Evolutionary conservation across 1,284 basidiomycete species (phyloP).

Genomic region (Puccinia polysora): DNA sequence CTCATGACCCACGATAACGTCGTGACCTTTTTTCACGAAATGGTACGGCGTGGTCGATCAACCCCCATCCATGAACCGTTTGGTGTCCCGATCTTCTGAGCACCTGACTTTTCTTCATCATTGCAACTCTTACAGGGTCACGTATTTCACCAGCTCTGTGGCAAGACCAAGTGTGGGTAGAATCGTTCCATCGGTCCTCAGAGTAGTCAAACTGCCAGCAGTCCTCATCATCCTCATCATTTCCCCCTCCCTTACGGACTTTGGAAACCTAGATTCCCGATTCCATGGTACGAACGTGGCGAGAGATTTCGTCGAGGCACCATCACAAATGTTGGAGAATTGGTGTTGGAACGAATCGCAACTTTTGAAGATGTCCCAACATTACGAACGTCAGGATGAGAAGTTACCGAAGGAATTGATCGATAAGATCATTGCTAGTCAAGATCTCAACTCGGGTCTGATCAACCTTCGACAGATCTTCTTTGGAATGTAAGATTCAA

Average conservation of each 20-base stretch:
- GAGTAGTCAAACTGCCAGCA: too few relatives aligned
- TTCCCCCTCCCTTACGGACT: too few relatives aligned
- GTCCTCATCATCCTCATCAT: too few relatives aligned
- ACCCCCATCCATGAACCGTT: too few relatives aligned
- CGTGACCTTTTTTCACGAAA: conserved; percentile 54
- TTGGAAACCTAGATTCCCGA: conserved; percentile 20
- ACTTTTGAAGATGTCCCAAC: conserved; percentile 68
- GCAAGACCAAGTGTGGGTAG: conserved; percentile 65
- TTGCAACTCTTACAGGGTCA: conserved; percentile 68
- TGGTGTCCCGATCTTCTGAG: too few relatives aligned
- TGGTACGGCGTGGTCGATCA: too few relatives aligned
- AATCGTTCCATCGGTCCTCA: too few relatives aligned
- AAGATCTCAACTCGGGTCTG: conserved; percentile 72
- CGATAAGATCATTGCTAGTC: conserved; percentile 70
- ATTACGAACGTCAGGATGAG: conserved; percentile 65
- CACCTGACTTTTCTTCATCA: conserved; percentile 54
- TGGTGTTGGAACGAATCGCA: conserved; percentile 80
- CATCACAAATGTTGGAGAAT: conserved; percentile 83
- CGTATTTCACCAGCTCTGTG: conserved; percentile 74
- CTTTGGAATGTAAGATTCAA: conserved; percentile 56
- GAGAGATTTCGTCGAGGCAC: conserved; percentile 78
- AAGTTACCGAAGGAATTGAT: conserved; percentile 70
- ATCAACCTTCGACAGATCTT: conserved; percentile 75
- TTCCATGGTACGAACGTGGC: conserved; percentile 59
- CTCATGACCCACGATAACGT: conserved; percentile 71